Evolutionary conservation across 2,329 filamentous ascomycete species (phyloP).

Genomic region (Drechslera avenae): DNA sequence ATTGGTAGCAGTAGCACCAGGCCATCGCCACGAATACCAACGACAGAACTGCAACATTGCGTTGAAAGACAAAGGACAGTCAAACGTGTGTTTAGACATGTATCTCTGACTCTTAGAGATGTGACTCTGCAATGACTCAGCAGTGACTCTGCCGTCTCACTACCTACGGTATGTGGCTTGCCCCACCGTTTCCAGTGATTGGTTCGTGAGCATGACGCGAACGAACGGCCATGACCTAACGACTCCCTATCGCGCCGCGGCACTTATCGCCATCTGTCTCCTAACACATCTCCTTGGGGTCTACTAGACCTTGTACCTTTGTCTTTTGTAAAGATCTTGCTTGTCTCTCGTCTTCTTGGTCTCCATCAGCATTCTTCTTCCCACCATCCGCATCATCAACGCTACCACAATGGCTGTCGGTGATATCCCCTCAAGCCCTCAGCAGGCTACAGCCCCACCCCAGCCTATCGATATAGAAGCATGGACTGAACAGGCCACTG

Average conservation of each 20-base stretch:
- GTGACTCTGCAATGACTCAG: too few relatives aligned
- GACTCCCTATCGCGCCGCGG: slow-evolving; percentile 26
- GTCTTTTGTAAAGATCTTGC: background rate
- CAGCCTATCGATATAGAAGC: slow-evolving; percentile 52
- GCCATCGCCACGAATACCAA: too few relatives aligned
- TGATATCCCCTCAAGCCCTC: slow-evolving; percentile 29
- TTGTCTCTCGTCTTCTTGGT: background rate
- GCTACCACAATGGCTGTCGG: slow-evolving; percentile 43
- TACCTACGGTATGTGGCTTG: background rate
- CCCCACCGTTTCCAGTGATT: slow-evolving; percentile 33
- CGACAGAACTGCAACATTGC: too few relatives aligned
- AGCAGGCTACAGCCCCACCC: slow-evolving; percentile 23
- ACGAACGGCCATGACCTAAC: slow-evolving; percentile 22
- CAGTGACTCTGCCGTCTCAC: too few relatives aligned
- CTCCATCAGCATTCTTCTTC: background rate
- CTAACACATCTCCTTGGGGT: slow-evolving; percentile 11
- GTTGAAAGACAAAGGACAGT: too few relatives aligned
- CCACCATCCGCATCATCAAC: slow-evolving; percentile 5
- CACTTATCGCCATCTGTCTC: slow-evolving; percentile 23
- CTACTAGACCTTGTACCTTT: background rate
- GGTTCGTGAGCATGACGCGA: slow-evolving; percentile 27
- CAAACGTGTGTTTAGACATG: too few relatives aligned
- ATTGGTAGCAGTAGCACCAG: too few relatives aligned
- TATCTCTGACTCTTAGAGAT: too few relatives aligned
- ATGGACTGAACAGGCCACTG: slow-evolving; percentile 55